Conservation (phyloP, 345 rosid genomes). For the Citrus trifoliata region DNA sequence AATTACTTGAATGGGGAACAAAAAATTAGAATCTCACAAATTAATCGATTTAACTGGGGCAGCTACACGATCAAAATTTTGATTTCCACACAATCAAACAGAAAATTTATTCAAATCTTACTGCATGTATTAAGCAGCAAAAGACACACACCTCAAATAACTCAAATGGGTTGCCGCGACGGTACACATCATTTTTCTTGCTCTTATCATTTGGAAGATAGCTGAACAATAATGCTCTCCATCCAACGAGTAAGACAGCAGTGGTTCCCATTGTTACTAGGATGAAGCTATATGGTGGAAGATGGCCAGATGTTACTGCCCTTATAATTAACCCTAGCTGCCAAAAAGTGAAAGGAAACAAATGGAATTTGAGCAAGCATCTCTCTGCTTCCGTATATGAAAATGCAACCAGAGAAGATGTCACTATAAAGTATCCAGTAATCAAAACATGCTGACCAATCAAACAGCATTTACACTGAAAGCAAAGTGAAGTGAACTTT, state of each 20-base stretch:
- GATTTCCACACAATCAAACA: not conserved
- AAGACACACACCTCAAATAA: conserved; percentile 69
- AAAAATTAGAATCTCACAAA: not conserved
- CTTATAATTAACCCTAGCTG: conserved; percentile 66
- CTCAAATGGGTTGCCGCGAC: conserved; percentile 81
- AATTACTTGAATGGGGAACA: not conserved
- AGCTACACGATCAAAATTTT: not conserved
- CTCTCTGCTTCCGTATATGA: not conserved
- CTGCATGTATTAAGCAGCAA: not conserved
- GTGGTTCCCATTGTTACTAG: conserved; percentile 76
- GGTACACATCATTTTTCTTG: conserved; percentile 69
- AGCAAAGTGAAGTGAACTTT: not conserved
- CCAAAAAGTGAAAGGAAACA: conserved; percentile 12
- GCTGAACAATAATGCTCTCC: conserved; percentile 56
- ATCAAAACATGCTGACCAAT: not conserved
- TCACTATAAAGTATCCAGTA: not conserved
- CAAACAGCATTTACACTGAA: not conserved
- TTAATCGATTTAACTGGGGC: not conserved
- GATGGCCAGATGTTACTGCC: conserved; percentile 52
- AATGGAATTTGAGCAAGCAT: conserved; percentile 6
- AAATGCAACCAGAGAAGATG: not conserved
- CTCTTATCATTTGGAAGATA: conserved; percentile 47
- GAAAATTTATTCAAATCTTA: not conserved
- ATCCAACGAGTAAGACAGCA: conserved; percentile 67
- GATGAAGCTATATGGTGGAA: conserved; percentile 46